Conservation (phyloP, 441 rosid genomes). For the Aquilaria agallochum region DNA sequence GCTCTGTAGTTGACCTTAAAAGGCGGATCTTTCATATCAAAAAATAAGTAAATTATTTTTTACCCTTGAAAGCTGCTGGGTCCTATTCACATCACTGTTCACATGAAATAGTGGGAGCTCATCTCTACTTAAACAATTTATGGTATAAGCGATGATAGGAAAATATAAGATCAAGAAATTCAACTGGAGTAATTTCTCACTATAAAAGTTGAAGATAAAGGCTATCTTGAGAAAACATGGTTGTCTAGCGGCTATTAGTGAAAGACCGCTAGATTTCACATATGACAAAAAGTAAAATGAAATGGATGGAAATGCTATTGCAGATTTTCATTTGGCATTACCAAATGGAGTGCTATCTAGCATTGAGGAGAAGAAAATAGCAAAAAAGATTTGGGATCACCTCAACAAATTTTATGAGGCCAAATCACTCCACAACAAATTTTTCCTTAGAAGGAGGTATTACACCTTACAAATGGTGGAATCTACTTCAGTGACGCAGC, state of each 20-base stretch:
- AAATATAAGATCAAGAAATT: constrained; percentile 6
- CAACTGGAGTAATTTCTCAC: constrained; percentile 6
- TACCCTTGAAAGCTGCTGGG: too few relatives aligned
- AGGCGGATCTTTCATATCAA: too few relatives aligned
- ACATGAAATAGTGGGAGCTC: too few relatives aligned
- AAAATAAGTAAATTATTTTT: too few relatives aligned
- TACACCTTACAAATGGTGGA: neutral
- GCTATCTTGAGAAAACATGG: neutral
- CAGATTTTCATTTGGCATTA: too few relatives aligned
- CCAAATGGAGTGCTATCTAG: too few relatives aligned
- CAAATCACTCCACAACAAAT: neutral
- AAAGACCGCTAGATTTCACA: neutral
- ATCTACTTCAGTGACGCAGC: constrained; percentile 1
- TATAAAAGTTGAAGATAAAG: neutral
- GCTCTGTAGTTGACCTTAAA: too few relatives aligned
- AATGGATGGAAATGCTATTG: too few relatives aligned
- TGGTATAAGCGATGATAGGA: constrained; percentile 5
- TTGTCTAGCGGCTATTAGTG: neutral
- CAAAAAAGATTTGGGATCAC: too few relatives aligned
- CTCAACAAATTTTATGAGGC: neutral
- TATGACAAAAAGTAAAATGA: too few relatives aligned
- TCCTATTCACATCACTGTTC: too few relatives aligned
- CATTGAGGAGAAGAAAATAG: too few relatives aligned
- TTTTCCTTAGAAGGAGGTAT: neutral
- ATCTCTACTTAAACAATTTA: neutral